Evolutionary conservation across 495 filamentous ascomycete species (phyloP).

Genomic region (Penicillium subrubescens): DNA sequence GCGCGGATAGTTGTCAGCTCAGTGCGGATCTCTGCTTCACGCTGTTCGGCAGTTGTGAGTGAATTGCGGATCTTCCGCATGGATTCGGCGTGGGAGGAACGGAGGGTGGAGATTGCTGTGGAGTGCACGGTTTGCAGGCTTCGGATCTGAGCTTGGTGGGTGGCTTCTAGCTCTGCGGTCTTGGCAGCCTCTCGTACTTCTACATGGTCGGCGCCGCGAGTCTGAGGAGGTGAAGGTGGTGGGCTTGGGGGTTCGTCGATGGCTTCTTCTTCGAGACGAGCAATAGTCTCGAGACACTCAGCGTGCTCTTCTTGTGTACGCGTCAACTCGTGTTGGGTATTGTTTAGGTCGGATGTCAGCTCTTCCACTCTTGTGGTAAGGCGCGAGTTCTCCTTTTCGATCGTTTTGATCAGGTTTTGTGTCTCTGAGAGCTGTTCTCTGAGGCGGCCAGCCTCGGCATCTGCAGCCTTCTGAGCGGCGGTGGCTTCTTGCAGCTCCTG

Average conservation of each 20-base stretch:
- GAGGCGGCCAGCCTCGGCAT: conserved; percentile 36
- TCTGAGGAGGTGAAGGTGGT: conserved; percentile 29
- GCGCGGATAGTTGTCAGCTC: conserved; percentile 37
- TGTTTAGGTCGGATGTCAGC: conserved; percentile 37
- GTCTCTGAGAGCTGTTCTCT: conserved; percentile 45
- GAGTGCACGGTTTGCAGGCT: conserved; percentile 43
- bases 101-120: conserved; percentile 41
- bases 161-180: conserved; percentile 33
- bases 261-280: conserved; percentile 86
- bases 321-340: conserved; percentile 37
- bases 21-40: conserved; percentile 44
- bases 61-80: conserved; percentile 42
- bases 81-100: conserved; percentile 46
- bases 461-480: conserved; percentile 33
- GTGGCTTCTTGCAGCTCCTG: conserved; percentile 32
- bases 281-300: conserved; percentile 67
- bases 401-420: conserved; percentile 44
- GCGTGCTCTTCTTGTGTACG: conserved; percentile 41
- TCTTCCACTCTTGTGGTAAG: conserved; percentile 39
- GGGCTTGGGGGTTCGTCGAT: conserved; percentile 36
- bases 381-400: conserved; percentile 50
- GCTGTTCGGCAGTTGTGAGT: conserved; percentile 43
- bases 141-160: conserved; percentile 42
- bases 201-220: conserved; percentile 12
- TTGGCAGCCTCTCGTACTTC: conserved; percentile 9